A percentile compares a stretch with the other conserved stretches of the same genome.
phyloP scores from a whole-genome alignment of 805 yeast species.

The Saturnispora mendoncae region DNA sequence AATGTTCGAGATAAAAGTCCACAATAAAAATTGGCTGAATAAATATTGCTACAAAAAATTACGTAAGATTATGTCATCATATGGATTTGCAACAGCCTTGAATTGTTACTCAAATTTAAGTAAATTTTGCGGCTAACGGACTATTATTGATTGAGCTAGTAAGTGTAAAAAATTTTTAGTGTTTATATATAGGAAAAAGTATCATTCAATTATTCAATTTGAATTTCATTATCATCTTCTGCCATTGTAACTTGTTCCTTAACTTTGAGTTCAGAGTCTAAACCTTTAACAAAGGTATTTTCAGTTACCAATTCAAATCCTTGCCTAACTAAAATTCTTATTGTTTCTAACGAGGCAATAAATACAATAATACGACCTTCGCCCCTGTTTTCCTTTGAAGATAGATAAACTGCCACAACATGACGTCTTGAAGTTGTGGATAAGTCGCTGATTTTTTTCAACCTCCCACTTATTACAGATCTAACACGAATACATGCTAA shows the following conservation, averaged over 20 bases:
- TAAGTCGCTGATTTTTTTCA: conserved; percentile 22
- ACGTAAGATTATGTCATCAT: too few species aligned
- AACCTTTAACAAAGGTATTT: neutral
- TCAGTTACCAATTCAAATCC: conserved; percentile 13
- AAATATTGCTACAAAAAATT: too few species aligned
- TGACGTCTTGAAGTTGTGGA: conserved; percentile 33
- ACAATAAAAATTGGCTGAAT: too few species aligned
- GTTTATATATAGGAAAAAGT: too few species aligned
- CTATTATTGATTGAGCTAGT: too few species aligned
- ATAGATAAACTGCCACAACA: conserved; percentile 31
- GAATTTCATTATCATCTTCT: neutral
- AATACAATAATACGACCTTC: conserved; percentile 26
- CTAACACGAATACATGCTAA: conserved; percentile 33
- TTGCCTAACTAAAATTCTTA: conserved; percentile 18
- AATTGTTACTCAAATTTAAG: too few species aligned
- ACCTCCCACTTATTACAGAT: conserved; percentile 27
- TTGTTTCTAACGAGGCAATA: conserved; percentile 28
- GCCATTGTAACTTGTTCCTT: neutral
- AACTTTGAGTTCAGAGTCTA: neutral
- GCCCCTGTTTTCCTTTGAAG: conserved; percentile 33
- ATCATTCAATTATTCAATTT: too few species aligned
- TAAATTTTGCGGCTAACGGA: too few species aligned
- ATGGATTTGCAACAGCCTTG: too few species aligned
- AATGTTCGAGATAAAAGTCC: too few species aligned
- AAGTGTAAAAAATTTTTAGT: too few species aligned